A percentile compares a stretch with the other conserved stretches of the same genome.
Evolutionary conservation across 192 early-diverging fungal species (phyloP).

Genomic region (Backusella australiensis): DNA sequence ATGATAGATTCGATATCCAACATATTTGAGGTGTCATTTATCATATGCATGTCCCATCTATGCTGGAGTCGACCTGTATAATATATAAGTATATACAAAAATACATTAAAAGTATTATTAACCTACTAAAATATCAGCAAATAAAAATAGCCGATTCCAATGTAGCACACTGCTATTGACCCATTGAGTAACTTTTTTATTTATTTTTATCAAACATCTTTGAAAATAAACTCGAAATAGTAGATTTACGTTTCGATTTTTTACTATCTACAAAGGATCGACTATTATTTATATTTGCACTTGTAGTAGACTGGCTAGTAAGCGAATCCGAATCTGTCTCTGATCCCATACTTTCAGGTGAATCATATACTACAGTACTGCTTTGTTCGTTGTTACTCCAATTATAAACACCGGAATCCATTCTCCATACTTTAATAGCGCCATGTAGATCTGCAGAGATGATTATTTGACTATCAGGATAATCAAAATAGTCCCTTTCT

Average conservation of each 20-base stretch:
- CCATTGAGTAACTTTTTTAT: too few species aligned
- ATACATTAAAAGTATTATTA: too few species aligned
- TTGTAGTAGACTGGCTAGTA: background rate
- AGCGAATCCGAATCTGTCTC: background rate
- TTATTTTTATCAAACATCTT: background rate
- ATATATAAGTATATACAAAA: too few species aligned
- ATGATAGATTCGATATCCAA: too few species aligned
- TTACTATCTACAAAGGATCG: background rate
- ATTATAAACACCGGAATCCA: slow-evolving; percentile 46
- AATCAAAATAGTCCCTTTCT: slow-evolving; percentile 19
- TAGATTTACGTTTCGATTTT: background rate
- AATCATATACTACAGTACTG: background rate
- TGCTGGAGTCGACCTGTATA: too few species aligned
- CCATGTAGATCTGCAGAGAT: slow-evolving; percentile 61
- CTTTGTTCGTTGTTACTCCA: background rate
- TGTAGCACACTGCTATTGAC: too few species aligned
- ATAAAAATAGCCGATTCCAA: too few species aligned
- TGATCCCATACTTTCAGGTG: background rate
- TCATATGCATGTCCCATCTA: too few species aligned
- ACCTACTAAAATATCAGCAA: too few species aligned
- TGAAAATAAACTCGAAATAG: background rate
- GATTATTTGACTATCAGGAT: slow-evolving; percentile 57
- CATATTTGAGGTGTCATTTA: too few species aligned
- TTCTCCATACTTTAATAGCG: slow-evolving; percentile 63
- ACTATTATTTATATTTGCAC: background rate